Percentiles rank a stretch among this genome's conserved stretches.
Conservation (phyloP, 2,329 filamentous ascomycete genomes). For the Talaromyces verruculosus region DNA sequence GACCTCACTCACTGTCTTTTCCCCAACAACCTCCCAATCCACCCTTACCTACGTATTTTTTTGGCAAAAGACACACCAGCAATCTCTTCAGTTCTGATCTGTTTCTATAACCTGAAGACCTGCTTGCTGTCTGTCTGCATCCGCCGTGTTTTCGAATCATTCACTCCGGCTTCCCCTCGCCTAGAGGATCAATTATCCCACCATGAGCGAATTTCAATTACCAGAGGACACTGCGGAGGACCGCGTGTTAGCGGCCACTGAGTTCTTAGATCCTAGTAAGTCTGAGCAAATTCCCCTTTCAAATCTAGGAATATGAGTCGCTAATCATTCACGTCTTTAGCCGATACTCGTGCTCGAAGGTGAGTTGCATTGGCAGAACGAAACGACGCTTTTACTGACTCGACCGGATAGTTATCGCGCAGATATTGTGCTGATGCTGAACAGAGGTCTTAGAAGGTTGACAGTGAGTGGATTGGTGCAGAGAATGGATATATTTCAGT, state of each 20-base stretch:
- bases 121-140: background rate
- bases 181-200: constrained; percentile 20
- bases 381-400: constrained; percentile 7
- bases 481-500: background rate
- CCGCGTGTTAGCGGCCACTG: constrained; percentile 80
- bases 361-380: constrained; percentile 30
- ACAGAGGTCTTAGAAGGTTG: constrained; percentile 59
- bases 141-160: background rate
- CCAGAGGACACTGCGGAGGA: constrained; percentile 81
- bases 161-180: constrained; percentile 21
- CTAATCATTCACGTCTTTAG: constrained; percentile 37
- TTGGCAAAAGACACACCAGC: background rate
- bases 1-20: background rate
- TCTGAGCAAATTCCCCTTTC: constrained; percentile 17
- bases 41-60: background rate
- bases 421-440: constrained; percentile 77
- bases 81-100: no score
- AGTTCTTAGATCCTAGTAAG: constrained; percentile 92
- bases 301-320: background rate
- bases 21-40: background rate
- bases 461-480: constrained; percentile 45
- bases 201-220: constrained; percentile 72
- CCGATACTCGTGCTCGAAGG: constrained; percentile 58
- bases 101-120: no score
- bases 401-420: constrained; percentile 70